Percentiles rank a stretch among this genome's conserved stretches.
Conservation (phyloP, 208 protist genomes). For the Wallacemonas sp. region DNA sequence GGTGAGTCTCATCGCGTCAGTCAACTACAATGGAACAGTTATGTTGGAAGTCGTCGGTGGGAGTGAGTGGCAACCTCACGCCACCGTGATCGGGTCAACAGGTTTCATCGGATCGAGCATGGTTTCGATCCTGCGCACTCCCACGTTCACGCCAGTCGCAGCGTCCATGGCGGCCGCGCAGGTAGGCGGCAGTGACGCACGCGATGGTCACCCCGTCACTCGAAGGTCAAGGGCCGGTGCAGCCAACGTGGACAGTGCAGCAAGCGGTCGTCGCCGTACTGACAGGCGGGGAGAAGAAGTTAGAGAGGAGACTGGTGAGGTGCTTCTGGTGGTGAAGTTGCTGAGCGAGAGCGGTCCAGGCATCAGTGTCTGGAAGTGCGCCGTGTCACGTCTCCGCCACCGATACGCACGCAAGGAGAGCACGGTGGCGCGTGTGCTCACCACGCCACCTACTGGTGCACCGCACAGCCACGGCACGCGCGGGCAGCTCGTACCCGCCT, state of each 20-base stretch:
- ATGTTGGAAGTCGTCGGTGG: not conserved
- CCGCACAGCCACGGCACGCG: not conserved
- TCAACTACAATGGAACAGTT: not conserved
- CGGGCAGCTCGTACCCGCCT: too few relatives aligned
- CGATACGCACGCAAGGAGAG: too few relatives aligned
- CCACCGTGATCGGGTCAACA: not conserved
- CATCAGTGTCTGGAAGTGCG: not conserved
- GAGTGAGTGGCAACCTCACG: not conserved
- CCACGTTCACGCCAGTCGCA: not conserved
- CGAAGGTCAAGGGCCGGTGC: too few relatives aligned
- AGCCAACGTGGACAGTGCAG: too few relatives aligned
- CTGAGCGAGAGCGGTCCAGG: not conserved
- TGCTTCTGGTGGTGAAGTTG: not conserved
- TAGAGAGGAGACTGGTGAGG: not conserved
- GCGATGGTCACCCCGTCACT: not conserved
- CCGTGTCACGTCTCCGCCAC: not conserved
- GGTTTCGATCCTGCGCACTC: not conserved
- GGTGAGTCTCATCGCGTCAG: not conserved
- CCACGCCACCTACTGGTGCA: not conserved
- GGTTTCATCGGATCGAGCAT: not conserved
- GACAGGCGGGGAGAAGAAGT: not conserved
- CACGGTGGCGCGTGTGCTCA: too few relatives aligned
- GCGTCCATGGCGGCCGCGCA: too few relatives aligned
- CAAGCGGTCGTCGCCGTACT: not conserved
- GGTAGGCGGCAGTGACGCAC: too few relatives aligned